A percentile compares a stretch with the other conserved stretches of the same genome.
phyloP scores from a whole-genome alignment of 495 filamentous ascomycete genomes.

The Aspergillus ellipticus region DNA sequence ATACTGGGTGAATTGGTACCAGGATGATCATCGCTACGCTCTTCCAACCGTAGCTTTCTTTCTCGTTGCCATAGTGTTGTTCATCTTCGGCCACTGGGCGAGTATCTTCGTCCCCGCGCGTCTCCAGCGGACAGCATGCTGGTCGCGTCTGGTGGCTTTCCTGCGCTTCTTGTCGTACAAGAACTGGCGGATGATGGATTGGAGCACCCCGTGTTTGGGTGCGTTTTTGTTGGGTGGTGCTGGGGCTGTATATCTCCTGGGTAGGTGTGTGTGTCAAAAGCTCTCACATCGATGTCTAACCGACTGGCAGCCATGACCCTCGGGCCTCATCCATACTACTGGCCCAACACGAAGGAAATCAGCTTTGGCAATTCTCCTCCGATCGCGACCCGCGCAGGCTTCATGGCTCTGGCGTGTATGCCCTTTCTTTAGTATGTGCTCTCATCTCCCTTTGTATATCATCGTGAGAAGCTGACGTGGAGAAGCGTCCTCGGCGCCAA shows the following conservation, averaged over 20 bases:
- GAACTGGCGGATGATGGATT: not conserved
- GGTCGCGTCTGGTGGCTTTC: constrained; percentile 20
- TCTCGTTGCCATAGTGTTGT: constrained; percentile 42
- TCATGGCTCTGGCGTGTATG: constrained; percentile 48
- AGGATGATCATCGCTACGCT: constrained; percentile 51
- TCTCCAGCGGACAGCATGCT: constrained; percentile 21
- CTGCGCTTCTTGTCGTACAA: constrained; percentile 25
- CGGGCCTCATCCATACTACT: constrained; percentile 54
- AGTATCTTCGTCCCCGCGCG: constrained; percentile 18
- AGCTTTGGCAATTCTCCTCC: constrained; percentile 49
- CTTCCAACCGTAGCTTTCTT: constrained; percentile 49
- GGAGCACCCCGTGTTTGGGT: constrained; percentile 19
- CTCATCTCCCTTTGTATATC: constrained; percentile 6
- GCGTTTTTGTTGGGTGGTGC: constrained; percentile 21
- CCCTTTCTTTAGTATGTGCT: constrained; percentile 47
- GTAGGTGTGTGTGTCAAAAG: constrained; percentile 15
- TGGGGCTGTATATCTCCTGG: constrained; percentile 26
- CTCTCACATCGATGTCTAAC: not conserved
- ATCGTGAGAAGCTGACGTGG: not conserved
- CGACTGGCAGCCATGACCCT: constrained; percentile 41
- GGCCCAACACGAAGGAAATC: constrained; percentile 42
- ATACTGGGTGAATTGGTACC: constrained; percentile 52
- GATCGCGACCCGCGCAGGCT: constrained; percentile 49
- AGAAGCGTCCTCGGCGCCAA: constrained; percentile 31
- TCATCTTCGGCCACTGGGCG: constrained; percentile 34